Evolutionary conservation across 2,329 filamentous ascomycete genomes (phyloP), one percentile per base, ranked within the genome.

Genomic region (Penicillium thymicola): DNA sequence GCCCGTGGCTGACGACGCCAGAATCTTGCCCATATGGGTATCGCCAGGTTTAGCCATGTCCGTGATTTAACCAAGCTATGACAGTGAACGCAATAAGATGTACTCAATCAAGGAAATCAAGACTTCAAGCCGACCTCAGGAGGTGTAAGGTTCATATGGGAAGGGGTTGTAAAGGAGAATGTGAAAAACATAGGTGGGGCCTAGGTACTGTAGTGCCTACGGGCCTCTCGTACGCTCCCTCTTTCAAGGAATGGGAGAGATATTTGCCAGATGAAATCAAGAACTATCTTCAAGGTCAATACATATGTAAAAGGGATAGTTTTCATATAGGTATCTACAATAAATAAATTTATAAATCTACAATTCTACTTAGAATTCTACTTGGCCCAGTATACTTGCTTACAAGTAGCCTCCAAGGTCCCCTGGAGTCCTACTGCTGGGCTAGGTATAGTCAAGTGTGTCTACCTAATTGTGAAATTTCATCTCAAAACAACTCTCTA

Each of bases 1-100:
- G 54, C 90, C 91, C 58, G 85, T 84, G 51, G 90, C 82, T 43
- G 73, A 68, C 13, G 70, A 70, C 27, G 63, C 62, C 50, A 70
- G 54, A 45, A 68, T 58, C 27, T 50, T 61, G 53, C 63, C 64
- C 47, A 60, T 57, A 51, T 32, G 51, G 52, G 60, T 60, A 55
- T 64, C 58, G 34, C 54, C 56, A 41, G 57, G 34, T 37, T 51
- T 57, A 30, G 59, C 46, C 68, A 71, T 68, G 11, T 10, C 21
- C 14, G 34, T 37, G 28, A 16, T 25, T 16, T 13, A 28, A 28
- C 37, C 28, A 28, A 49, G 28, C 13, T 47, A 41, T 47, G 18
- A 36, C 30, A n/a, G 18, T 45, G 9, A 10, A 30, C 28, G 28
- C 18, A 23, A 46, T 13, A 2, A 18, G 16, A 13, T 46, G 13